Percentiles rank a stretch among this genome's conserved stretches.
These are phyloP conservation scores for Theobroma cacao DNA, from an alignment of 345 rosid genomes.

Conservation along the genomic window DNA sequence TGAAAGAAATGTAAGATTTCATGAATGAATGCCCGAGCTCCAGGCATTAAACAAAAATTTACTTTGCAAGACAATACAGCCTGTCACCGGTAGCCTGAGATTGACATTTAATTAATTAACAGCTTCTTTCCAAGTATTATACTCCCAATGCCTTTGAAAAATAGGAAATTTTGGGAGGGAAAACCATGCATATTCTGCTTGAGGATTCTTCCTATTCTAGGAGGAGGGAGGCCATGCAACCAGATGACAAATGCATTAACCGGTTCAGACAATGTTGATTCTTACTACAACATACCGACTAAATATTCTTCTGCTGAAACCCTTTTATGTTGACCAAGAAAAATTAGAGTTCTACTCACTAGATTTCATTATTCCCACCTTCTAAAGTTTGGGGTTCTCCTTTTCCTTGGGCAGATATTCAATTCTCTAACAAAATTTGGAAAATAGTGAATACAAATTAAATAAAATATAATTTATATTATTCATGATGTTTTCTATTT, in stretches of 20 bases:
- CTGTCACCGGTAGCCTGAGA: not conserved
- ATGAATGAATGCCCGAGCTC: slow-evolving; percentile 1
- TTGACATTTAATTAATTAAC: not conserved
- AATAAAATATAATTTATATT: too few relatives aligned
- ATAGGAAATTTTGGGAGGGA: not conserved
- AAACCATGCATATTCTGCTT: not conserved
- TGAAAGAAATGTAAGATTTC: not conserved
- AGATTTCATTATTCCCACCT: not conserved
- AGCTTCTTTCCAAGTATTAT: not conserved
- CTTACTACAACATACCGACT: not conserved
- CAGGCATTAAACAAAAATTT: not conserved
- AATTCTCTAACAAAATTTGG: not conserved
- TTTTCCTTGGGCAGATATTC: not conserved
- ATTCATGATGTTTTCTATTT: too few relatives aligned
- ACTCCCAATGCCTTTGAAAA: not conserved
- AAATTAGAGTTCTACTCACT: not conserved
- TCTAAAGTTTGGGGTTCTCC: not conserved
- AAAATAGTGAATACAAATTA: too few relatives aligned
- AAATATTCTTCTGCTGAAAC: not conserved
- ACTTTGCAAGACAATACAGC: not conserved
- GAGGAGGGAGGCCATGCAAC: not conserved
- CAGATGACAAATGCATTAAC: not conserved
- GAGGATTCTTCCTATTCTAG: not conserved
- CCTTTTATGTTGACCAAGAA: not conserved
- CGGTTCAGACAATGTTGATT: not conserved